Evolutionary conservation across 202 grass and related monocot species (phyloP), one percentile per base, ranked within the genome.

Genomic region (Hordeum pubiflorum): DNA sequence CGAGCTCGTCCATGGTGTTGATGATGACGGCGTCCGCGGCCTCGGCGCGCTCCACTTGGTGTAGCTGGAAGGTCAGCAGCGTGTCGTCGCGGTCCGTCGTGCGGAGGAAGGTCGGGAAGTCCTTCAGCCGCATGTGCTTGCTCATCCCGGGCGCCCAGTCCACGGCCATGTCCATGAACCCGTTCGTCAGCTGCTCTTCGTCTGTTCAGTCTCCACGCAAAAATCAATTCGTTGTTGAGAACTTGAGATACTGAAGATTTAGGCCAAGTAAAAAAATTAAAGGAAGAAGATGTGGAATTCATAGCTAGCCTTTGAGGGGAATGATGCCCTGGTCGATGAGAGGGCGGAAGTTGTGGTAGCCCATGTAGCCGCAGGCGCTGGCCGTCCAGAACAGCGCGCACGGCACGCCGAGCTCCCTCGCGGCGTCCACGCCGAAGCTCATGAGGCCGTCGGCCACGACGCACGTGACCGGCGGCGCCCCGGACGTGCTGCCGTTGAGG

Each of bases 1-100:
- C 67, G 67, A 70, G 67, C 67, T 70, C 39, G 39, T 70, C 67
- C 67, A 70, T 70, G 67, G 67, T 70, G 67, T 70, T 70, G 67
- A 70, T 17, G 67, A 46, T 70, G 39, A 70, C 39, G 67, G 67
- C 39, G 67, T 70, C 67, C 3, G 67, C 67, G 0, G 24, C 38
- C 67, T 70, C 67, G 22, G 66, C 39, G 67, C 67, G 21, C 67
- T 70, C 67, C 39, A 70, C 67, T 12, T 70, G 67, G 39, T 70
- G 67, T 17, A 70, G 7, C 67, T 70, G 67, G 67, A 70, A 70
- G 39, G 38, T 70, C 6, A 70, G 21, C 67, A 70, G 39, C 1
- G 67, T 70, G 67, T 70, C 39, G 21, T 70, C 22, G 39, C 67
- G 67, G 22, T 70, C 39, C 21, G 67, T 70, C 37, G 67, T 70